A percentile compares a stretch with the other conserved stretches of the same genome.
Evolutionary conservation across 2,329 filamentous ascomycete genomes (phyloP).

Genomic region (Lecanicillium sp.): DNA sequence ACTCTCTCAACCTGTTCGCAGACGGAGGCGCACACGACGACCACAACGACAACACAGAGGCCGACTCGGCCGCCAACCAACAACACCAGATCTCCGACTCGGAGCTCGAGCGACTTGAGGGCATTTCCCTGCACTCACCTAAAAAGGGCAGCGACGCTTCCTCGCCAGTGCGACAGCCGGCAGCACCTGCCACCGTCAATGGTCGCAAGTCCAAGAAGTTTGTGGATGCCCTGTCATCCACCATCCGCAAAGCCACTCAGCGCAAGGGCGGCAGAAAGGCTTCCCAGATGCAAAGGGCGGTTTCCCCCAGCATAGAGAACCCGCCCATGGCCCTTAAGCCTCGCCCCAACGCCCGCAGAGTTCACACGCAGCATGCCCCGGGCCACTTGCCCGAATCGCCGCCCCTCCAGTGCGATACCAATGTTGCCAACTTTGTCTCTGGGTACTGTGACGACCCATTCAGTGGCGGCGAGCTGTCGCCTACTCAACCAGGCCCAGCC

Average conservation of each 20-base stretch:
- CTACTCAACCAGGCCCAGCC: conserved; percentile 13
- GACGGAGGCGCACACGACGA: conserved; percentile 1
- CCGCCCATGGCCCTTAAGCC: conserved; percentile 26
- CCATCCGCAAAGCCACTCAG: conserved; percentile 30
- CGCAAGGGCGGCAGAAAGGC: conserved; percentile 23
- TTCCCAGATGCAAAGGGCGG: conserved; percentile 13
- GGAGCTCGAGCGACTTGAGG: conserved; percentile 37
- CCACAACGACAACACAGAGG: background rate
- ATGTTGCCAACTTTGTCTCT: conserved; percentile 23
- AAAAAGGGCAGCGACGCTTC: conserved; percentile 17
- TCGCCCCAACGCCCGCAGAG: conserved; percentile 18
- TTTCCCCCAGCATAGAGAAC: conserved; percentile 25
- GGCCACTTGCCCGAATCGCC: conserved; percentile 11
- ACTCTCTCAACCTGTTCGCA: conserved; percentile 16
- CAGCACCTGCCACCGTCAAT: conserved; percentile 9
- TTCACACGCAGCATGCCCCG: conserved; percentile 9
- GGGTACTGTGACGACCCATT: conserved; percentile 32
- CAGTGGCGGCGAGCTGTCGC: conserved; percentile 18
- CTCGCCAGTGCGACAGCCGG: conserved; percentile 22
- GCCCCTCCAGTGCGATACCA: conserved; percentile 18
- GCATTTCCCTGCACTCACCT: conserved; percentile 36
- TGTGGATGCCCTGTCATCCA: conserved; percentile 33
- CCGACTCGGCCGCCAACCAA: background rate
- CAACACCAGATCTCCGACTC: conserved; percentile 35
- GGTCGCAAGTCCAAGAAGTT: conserved; percentile 30